These are phyloP conservation scores for Cystobasidium ongulense DNA, from an alignment of 768 basidiomycete genomes.

Conservation along the genomic window DNA sequence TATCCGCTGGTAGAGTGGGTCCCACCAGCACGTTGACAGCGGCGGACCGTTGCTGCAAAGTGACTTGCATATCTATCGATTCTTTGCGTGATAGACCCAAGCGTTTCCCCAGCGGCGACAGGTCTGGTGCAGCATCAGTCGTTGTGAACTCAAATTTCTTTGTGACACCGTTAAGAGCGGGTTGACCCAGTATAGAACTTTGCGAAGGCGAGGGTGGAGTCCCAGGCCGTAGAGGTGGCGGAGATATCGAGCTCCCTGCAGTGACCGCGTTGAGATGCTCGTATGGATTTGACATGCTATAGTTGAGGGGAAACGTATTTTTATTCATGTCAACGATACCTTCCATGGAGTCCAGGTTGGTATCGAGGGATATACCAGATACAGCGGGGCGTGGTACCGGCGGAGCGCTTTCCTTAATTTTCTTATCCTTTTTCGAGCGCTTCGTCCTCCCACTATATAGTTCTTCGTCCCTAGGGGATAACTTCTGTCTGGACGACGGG, in stretches of 20 bases:
- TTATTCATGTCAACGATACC: slow-evolving; percentile 60
- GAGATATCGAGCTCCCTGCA: not conserved
- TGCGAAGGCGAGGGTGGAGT: slow-evolving; percentile 25
- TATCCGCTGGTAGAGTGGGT: not conserved
- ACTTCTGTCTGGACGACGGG: not conserved
- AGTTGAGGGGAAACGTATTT: not conserved
- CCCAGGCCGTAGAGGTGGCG: not conserved
- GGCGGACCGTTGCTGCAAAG: not conserved
- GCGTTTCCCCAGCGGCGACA: slow-evolving; percentile 15
- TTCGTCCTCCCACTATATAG: not conserved
- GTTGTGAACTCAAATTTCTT: slow-evolving; percentile 3
- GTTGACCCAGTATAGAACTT: not conserved
- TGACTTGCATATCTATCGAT: not conserved
- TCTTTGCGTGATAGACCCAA: slow-evolving; percentile 14
- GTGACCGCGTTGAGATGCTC: slow-evolving; percentile 23
- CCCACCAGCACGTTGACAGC: not conserved
- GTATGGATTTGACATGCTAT: slow-evolving; percentile 16
- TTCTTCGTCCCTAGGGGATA: slow-evolving; percentile 12
- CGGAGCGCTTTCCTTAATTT: not conserved
- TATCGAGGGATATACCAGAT: slow-evolving; percentile 53
- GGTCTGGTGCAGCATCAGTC: not conserved
- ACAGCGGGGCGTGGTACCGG: not conserved
- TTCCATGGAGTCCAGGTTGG: slow-evolving; percentile 66
- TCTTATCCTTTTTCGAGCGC: slow-evolving; percentile 18
- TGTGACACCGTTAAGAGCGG: not conserved